Percentiles rank a stretch among this genome's conserved stretches.
Conservation (phyloP, 1,284 basidiomycete species). For the Sanghuangporus baumii region DNA sequence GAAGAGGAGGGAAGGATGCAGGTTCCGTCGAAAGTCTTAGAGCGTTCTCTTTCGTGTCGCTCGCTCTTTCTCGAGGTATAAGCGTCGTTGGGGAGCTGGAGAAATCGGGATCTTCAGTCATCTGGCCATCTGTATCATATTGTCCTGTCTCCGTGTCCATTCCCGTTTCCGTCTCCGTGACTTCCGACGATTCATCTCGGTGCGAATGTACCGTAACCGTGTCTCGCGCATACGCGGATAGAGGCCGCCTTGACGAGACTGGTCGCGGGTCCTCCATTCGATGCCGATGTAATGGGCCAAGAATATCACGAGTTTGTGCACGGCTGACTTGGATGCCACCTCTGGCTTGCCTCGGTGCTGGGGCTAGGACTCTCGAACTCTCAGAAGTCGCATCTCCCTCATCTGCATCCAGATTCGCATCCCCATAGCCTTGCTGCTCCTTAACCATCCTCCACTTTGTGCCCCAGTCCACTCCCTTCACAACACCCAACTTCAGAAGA, state of each 20-base stretch:
- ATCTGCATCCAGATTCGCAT: conserved; percentile 17
- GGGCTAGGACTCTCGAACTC: conserved; percentile 8
- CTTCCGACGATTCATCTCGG: conserved; percentile 29
- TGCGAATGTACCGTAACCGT: conserved; percentile 42
- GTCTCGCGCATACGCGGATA: conserved; percentile 24
- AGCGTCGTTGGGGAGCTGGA: conserved; percentile 15
- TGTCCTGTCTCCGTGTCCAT: conserved; percentile 18
- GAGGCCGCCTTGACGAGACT: background rate
- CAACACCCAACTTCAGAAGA: conserved; percentile 69
- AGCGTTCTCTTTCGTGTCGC: conserved; percentile 7
- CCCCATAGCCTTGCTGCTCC: conserved; percentile 41
- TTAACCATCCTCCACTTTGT: conserved; percentile 73
- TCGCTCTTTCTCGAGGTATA: conserved; percentile 1
- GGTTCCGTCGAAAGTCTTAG: conserved; percentile 6
- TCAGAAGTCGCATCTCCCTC: conserved; percentile 18
- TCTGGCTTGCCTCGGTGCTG: background rate
- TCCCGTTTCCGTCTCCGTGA: conserved; percentile 20
- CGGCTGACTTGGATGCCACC: background rate
- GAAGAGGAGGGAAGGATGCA: conserved; percentile 12
- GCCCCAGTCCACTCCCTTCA: conserved; percentile 70
- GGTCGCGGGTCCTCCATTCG: background rate
- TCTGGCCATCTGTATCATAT: conserved; percentile 4
- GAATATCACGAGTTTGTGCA: background rate
- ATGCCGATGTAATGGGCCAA: background rate
- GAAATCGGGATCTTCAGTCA: background rate